Percentiles rank a stretch among this genome's conserved stretches.
These are phyloP conservation scores for Chytriomyces sp. DNA, from an alignment of 192 early-diverging fungal genomes.

Conservation along the genomic window DNA sequence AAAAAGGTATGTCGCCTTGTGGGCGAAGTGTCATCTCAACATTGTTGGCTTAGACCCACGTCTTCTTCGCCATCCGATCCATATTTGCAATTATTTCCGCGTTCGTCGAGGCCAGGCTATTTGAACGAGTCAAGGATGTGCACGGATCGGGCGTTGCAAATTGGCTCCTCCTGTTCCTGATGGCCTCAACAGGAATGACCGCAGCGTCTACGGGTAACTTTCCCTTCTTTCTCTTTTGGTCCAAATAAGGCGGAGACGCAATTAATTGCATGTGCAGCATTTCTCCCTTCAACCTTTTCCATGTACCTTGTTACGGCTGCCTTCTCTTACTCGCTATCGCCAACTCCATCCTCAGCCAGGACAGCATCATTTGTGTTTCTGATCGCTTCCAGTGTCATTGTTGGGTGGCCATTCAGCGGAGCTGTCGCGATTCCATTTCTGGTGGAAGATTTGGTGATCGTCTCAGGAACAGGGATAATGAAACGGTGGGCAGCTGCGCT, in stretches of 20 bases:
- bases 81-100: conserved; percentile 64
- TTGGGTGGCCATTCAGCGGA: conserved; percentile 86
- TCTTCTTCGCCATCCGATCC: conserved; percentile 77
- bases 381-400: conserved; percentile 63
- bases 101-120: conserved; percentile 71
- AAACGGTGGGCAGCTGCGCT: neutral
- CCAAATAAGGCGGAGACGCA: no score
- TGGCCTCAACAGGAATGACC: conserved; percentile 84
- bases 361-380: conserved; percentile 62
- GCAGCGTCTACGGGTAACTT: conserved; percentile 71
- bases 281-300: conserved; percentile 88
- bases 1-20: conserved; percentile 41
- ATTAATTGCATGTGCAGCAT: conserved; percentile 50
- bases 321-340: conserved; percentile 64
- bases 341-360: conserved; percentile 50
- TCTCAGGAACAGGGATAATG: conserved; percentile 20
- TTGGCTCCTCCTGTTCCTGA: conserved; percentile 63
- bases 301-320: conserved; percentile 86
- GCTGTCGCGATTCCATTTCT: conserved; percentile 77
- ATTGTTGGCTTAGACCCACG: conserved; percentile 48
- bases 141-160: conserved; percentile 69
- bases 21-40: neutral
- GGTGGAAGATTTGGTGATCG: conserved; percentile 67
- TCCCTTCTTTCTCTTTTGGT: no score
- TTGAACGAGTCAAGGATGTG: conserved; percentile 58